Conservation (phyloP, 768 basidiomycete genomes). For the Gautieria morchelliformis region DNA sequence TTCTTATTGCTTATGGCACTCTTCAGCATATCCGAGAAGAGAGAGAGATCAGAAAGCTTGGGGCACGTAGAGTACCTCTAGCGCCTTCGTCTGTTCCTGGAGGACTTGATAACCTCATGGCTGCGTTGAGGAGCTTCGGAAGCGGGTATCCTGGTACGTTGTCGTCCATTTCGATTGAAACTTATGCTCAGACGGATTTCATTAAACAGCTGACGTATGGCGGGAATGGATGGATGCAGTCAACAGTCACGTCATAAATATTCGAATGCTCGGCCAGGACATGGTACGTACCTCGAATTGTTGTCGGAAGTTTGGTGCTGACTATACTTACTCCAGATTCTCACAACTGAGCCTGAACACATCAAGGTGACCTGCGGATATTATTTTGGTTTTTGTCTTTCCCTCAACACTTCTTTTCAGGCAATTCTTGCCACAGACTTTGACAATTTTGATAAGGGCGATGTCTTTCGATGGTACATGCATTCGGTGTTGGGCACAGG, state of each 20-base stretch:
- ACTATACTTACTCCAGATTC: not conserved
- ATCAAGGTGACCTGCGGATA: not conserved
- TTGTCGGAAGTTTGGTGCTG: slow-evolving; percentile 37
- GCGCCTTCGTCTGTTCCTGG: slow-evolving; percentile 27
- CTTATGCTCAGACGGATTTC: not conserved
- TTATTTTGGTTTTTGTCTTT: not conserved
- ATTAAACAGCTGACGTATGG: slow-evolving; percentile 22
- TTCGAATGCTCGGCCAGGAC: slow-evolving; percentile 10
- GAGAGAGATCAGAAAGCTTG: slow-evolving; percentile 10
- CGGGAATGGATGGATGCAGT: slow-evolving; percentile 15
- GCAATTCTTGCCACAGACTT: slow-evolving; percentile 35
- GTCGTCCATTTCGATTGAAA: not conserved
- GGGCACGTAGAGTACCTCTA: slow-evolving; percentile 25
- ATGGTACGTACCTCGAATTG: not conserved
- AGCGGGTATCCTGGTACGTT: slow-evolving; percentile 21
- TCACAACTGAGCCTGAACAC: not conserved
- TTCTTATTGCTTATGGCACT: not conserved
- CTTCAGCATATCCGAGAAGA: slow-evolving; percentile 4
- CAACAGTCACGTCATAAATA: slow-evolving; percentile 24
- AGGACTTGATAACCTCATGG: slow-evolving; percentile 24
- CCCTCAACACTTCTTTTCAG: slow-evolving; percentile 15
- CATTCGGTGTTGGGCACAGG: slow-evolving; percentile 37
- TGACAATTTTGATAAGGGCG: slow-evolving; percentile 35
- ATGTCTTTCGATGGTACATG: slow-evolving; percentile 21
- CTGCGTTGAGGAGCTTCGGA: slow-evolving; percentile 16